These are phyloP conservation scores for Metarhizium anisopliae DNA, from an alignment of 2,329 filamentous ascomycete species.

Conservation along the genomic window DNA sequence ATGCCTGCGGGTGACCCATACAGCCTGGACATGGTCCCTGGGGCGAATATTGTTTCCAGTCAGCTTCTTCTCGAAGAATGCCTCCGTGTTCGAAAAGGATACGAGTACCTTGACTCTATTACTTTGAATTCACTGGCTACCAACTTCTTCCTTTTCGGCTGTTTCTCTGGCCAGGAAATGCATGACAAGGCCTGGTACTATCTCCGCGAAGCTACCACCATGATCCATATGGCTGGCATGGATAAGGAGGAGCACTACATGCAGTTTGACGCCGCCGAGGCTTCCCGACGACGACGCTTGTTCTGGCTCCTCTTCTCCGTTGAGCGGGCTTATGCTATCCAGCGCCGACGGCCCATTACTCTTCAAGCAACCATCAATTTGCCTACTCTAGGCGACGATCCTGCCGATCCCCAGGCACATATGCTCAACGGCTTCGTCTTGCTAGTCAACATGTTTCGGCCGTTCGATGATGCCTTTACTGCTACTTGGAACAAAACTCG, in stretches of 20 bases:
- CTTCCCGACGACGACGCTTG: conserved; percentile 53
- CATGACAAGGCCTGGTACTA: conserved; percentile 75
- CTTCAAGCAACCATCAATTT: conserved; percentile 60
- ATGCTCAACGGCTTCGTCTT: conserved; percentile 49
- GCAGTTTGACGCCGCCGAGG: conserved; percentile 49
- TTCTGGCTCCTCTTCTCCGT: conserved; percentile 67
- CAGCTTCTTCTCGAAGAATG: conserved; percentile 60
- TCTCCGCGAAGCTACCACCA: conserved; percentile 65
- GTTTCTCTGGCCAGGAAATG: conserved; percentile 61
- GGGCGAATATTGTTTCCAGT: conserved; percentile 53
- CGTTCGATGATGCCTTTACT: conserved; percentile 57
- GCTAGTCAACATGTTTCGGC: conserved; percentile 53
- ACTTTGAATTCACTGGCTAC: conserved; percentile 54
- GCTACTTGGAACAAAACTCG: conserved; percentile 59
- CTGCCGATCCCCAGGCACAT: conserved; percentile 42
- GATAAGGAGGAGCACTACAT: conserved; percentile 55
- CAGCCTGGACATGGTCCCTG: conserved; percentile 46
- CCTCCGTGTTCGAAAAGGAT: conserved; percentile 53
- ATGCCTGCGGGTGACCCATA: conserved; percentile 48
- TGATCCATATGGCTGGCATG: conserved; percentile 53
- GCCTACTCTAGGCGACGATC: conserved; percentile 54
- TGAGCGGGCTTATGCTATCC: conserved; percentile 65
- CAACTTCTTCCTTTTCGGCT: conserved; percentile 72
- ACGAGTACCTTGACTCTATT: conserved; percentile 49
- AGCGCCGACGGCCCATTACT: conserved; percentile 60